Conservation (phyloP, 225 moss, liverwort and hornwort genomes). For the Rhytidiadelphus loreus region DNA sequence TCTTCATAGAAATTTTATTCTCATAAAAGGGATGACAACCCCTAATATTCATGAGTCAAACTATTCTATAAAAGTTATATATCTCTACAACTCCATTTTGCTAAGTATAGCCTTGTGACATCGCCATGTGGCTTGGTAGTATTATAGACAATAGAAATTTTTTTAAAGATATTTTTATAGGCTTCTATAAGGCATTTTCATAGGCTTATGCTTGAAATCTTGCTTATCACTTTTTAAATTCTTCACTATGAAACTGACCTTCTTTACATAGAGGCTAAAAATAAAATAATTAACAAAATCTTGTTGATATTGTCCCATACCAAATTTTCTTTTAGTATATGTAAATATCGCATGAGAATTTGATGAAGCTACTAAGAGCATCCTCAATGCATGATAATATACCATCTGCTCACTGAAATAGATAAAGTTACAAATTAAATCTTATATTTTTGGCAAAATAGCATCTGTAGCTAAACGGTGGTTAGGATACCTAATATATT, state of each 20-base stretch:
- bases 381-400: neutral
- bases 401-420: neutral
- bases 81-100: too few species aligned
- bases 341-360: neutral
- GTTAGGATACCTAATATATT: neutral
- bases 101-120: neutral
- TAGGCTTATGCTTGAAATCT: too few species aligned
- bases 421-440: neutral
- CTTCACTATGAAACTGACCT: neutral
- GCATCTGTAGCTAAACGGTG: fast-evolving
- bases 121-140: fast-evolving
- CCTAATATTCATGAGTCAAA: neutral
- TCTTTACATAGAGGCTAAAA: neutral
- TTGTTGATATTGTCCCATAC: fast-evolving
- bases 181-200: neutral
- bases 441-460: neutral
- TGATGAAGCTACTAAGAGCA: neutral
- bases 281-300: neutral
- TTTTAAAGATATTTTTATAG: neutral
- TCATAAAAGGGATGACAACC: too few species aligned
- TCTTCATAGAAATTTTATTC: too few species aligned
- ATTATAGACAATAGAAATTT: neutral
- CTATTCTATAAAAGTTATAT: fast-evolving
- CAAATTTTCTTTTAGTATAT: neutral
- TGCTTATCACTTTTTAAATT: neutral